These are phyloP conservation scores for Periconia macrospinosa DNA, from an alignment of 2,329 filamentous ascomycete species.

Conservation along the genomic window DNA sequence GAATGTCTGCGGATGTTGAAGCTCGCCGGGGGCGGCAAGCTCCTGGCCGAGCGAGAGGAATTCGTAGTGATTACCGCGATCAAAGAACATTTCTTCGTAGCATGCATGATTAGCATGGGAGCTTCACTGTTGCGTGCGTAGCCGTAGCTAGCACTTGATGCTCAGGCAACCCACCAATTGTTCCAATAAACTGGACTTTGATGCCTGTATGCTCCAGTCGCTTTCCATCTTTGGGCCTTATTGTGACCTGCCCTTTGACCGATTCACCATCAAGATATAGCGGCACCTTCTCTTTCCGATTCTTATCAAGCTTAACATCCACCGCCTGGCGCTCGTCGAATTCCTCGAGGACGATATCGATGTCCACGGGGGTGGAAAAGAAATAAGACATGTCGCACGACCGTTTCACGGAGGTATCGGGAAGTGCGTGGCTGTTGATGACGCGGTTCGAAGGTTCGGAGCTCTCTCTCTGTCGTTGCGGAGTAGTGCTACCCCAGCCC, in stretches of 20 bases:
- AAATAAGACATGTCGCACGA: constrained; percentile 74
- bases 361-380: constrained; percentile 97
- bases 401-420: constrained; percentile 1
- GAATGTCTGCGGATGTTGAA: constrained; percentile 97
- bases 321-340: constrained; percentile 92
- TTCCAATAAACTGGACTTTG: constrained; percentile 99
- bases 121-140: neutral
- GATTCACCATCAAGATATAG: constrained; percentile 98
- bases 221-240: constrained; percentile 97
- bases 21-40: constrained; percentile 92
- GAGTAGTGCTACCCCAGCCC: constrained; percentile 8
- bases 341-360: constrained; percentile 96
- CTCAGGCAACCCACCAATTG: constrained; percentile 69
- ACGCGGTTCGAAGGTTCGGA: constrained; percentile 11
- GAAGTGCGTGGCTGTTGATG: constrained; percentile 15
- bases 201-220: constrained; percentile 96
- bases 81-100: constrained; percentile 93
- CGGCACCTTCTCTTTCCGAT: constrained; percentile 92
- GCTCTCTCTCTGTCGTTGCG: constrained; percentile 14
- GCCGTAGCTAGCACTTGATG: neutral
- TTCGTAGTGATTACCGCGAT: constrained; percentile 98
- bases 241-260: constrained; percentile 92
- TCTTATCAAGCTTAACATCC: constrained; percentile 98
- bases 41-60: constrained; percentile 97
- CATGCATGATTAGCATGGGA: constrained; percentile 15